Evolutionary conservation across 116 monocot genomes (phyloP).

Genomic region (Iris pallida): DNA sequence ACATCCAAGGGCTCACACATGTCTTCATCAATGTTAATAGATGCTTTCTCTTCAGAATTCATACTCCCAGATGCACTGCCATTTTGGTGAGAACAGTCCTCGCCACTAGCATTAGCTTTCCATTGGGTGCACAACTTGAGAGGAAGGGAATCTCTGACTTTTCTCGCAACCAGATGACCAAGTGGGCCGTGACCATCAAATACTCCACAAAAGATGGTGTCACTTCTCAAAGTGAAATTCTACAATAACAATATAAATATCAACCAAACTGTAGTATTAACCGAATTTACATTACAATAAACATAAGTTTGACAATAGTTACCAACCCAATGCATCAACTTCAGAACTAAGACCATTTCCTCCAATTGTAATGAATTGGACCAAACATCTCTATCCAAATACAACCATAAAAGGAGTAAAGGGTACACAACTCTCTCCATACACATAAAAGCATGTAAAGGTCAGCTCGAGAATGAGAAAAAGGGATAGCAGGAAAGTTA

Average conservation of each 20-base stretch:
- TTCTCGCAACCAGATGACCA: slow-evolving; percentile 84
- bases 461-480: too few relatives aligned
- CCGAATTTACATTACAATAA: too few relatives aligned
- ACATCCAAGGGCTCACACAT: slow-evolving; percentile 34
- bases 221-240: slow-evolving; percentile 49
- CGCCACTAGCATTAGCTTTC: slow-evolving; percentile 25
- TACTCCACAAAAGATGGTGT: slow-evolving; percentile 83
- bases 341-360: too few relatives aligned
- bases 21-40: slow-evolving; percentile 43
- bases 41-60: slow-evolving; percentile 50
- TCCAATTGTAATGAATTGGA: too few relatives aligned
- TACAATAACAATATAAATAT: background rate
- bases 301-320: too few relatives aligned
- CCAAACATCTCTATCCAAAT: too few relatives aligned
- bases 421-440: too few relatives aligned
- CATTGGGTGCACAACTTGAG: slow-evolving; percentile 53
- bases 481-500: too few relatives aligned
- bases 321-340: too few relatives aligned
- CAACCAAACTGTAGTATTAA: too few relatives aligned
- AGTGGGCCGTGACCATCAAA: slow-evolving; percentile 93
- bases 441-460: too few relatives aligned
- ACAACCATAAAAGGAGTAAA: too few relatives aligned
- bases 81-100: slow-evolving; percentile 22
- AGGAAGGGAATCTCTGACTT: slow-evolving; percentile 86
- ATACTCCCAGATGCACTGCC: slow-evolving; percentile 27